Evolutionary conservation across 345 rosid species (phyloP).

Genomic region (Eucalyptus decipiens): DNA sequence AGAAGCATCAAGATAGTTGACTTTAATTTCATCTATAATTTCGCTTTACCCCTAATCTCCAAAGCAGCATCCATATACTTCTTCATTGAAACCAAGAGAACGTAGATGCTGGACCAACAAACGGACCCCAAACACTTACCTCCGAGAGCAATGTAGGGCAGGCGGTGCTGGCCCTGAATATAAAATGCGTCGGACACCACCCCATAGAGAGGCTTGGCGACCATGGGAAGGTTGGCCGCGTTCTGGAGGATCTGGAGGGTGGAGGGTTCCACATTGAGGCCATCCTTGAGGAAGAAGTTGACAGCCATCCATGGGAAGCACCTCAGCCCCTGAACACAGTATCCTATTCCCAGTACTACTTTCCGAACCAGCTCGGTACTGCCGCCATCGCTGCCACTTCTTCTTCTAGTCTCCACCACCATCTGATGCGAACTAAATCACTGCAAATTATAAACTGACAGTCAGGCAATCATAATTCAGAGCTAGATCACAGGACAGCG

Average conservation of each 20-base stretch:
- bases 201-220: constrained; percentile 78
- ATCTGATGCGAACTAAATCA: neutral
- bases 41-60: neutral
- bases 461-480: neutral
- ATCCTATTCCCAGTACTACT: constrained; percentile 58
- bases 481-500: neutral
- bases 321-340: constrained; percentile 78
- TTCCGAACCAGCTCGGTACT: constrained; percentile 12
- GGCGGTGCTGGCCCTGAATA: constrained; percentile 66
- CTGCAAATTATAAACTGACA: neutral
- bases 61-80: neutral
- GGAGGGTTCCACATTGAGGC: constrained; percentile 63
- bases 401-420: neutral
- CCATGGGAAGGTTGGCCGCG: constrained; percentile 86
- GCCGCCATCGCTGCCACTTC: neutral
- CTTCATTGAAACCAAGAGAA: neutral
- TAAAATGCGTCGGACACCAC: constrained; percentile 69
- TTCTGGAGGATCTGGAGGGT: constrained; percentile 79
- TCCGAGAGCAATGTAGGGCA: constrained; percentile 92
- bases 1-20: neutral
- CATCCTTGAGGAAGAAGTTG: constrained; percentile 75
- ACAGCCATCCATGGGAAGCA: constrained; percentile 87
- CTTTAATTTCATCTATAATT: neutral
- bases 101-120: neutral
- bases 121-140: constrained; percentile 17